Evolutionary conservation across 805 yeast species (phyloP), one percentile per base, ranked within the genome.

Genomic region (Dipodascopsis uninucleata): DNA sequence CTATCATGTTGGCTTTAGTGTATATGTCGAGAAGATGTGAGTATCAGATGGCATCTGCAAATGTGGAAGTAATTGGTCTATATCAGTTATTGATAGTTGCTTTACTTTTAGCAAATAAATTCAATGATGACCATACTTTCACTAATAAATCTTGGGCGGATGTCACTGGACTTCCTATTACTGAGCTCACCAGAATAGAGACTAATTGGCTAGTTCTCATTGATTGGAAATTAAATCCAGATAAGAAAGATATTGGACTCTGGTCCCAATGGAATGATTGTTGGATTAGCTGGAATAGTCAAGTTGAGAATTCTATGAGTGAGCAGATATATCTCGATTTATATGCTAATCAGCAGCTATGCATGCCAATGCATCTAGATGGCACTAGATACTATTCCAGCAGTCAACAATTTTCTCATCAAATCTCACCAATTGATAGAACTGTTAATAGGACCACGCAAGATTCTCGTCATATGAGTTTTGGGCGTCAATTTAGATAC

Each of bases 121-220:
- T 87, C 64, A 87, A 89, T 62, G 97, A 90, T 67, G 98, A 90
- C 69, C 88, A 90, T 68, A 90, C 97, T 23, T 90, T 90, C 62
- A 87, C 95, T 49, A 90, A 90, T 68, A 81, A 80, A 60, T 86
- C 96, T 5, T 90, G 98, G 98, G 77, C 87, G 32, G 88, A 88
- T 51, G 97, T 97, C 14, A 85, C 96, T 4, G 94, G 94, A 16
- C 74, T 90, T 52, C 66, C 77, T 5, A 71, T 85, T 37, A 60
- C 60, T 2, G 65, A 74, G 28, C 72, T 90, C 52, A 87, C 89
- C 59, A 58, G 62, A 14, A 68, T 78, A 49, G 98, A 90, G 69
- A 76, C 75, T 42, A 70, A 68, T 35, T 90, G 94, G 90, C 71
- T 86, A 48, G 58, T 61, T 7, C 70, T 71, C 26, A 71, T 81